Percentiles rank a stretch among this genome's conserved stretches.
Conservation (phyloP, 345 rosid genomes). For the Pistacia atlantica region DNA sequence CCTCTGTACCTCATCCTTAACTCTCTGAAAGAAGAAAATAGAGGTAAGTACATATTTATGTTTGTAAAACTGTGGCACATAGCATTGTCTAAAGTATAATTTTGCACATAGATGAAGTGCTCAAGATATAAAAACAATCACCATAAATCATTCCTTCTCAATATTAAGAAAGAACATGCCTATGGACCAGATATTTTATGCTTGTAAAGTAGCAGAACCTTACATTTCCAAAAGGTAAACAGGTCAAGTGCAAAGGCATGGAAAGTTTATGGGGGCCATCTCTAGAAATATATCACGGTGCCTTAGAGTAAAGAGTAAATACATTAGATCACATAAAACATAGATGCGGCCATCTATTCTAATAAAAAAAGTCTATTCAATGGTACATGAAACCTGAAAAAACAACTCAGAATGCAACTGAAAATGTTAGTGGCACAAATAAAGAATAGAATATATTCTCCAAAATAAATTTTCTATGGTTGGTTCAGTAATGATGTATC, state of each 20-base stretch:
- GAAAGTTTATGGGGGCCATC: background rate
- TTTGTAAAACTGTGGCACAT: background rate
- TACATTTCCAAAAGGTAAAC: background rate
- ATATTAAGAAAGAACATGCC: background rate
- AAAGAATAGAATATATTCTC: background rate
- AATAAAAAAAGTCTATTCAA: background rate
- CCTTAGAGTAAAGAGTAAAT: background rate
- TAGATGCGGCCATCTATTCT: background rate
- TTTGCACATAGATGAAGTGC: background rate
- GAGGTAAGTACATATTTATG: constrained; percentile 7
- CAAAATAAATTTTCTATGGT: background rate
- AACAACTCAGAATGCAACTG: background rate
- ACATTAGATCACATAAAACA: background rate
- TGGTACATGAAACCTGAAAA: background rate
- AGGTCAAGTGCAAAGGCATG: background rate
- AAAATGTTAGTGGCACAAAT: background rate
- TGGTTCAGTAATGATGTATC: background rate
- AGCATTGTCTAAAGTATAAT: background rate
- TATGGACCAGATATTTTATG: background rate
- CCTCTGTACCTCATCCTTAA: constrained; percentile 69
- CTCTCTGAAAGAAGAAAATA: constrained; percentile 50
- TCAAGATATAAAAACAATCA: background rate
- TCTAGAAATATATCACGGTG: background rate
- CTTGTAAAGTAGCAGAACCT: background rate
- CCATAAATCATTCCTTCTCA: background rate